A percentile compares a stretch with the other conserved stretches of the same genome.
These are phyloP conservation scores for Trichoderma sp. DNA, from an alignment of 2,329 filamentous ascomycete species.

Conservation along the genomic window DNA sequence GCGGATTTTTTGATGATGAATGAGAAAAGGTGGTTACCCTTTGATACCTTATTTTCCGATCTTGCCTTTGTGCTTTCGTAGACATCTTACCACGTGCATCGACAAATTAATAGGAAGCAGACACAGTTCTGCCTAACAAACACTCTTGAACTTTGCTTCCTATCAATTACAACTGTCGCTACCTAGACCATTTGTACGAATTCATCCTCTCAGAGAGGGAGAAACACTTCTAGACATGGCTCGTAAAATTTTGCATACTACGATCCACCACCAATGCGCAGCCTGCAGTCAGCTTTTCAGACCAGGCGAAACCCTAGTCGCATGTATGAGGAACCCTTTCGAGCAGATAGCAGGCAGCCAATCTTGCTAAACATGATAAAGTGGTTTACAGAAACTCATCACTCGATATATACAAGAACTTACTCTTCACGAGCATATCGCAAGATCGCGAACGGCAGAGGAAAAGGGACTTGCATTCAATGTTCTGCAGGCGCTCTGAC, in stretches of 20 bases:
- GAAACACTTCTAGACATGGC: neutral
- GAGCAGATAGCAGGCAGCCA: neutral
- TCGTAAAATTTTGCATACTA: neutral
- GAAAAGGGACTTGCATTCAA: neutral
- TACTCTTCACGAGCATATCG: neutral
- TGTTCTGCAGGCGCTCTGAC: neutral
- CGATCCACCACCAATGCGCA: neutral
- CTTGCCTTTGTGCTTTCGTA: neutral
- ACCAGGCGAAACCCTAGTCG: neutral
- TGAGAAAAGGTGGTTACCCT: neutral
- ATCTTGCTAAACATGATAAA: neutral
- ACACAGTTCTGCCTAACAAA: neutral
- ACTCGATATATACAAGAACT: neutral
- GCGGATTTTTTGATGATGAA: neutral
- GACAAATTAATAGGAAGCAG: neutral
- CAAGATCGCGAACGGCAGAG: neutral
- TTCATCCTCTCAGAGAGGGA: neutral
- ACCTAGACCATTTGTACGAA: neutral
- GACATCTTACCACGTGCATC: neutral
- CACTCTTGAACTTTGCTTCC: neutral
- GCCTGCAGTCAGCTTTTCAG: constrained; percentile 7
- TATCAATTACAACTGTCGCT: neutral
- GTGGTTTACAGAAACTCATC: neutral
- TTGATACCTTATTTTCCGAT: neutral
- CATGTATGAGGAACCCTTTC: neutral